phyloP scores from a whole-genome alignment of 345 rosid species.

The Rhizophora mangle region DNA sequence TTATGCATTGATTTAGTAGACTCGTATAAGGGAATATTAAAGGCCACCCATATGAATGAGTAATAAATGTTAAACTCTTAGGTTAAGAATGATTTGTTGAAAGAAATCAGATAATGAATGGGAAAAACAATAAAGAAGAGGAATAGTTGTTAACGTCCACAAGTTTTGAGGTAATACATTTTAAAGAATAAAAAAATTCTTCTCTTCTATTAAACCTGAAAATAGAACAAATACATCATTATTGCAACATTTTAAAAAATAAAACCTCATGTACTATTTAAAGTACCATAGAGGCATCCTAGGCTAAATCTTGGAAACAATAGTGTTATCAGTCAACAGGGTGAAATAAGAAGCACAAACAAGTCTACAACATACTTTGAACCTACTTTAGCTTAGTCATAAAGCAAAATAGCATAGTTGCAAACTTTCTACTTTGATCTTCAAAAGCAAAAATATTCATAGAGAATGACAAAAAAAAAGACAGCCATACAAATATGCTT shows the following conservation, averaged over 20 bases:
- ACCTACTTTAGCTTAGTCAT: too few species aligned
- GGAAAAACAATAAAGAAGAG: constrained; percentile 12
- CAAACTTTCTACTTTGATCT: background rate
- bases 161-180: constrained; percentile 62
- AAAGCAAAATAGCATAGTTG: too few species aligned
- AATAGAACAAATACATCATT: background rate
- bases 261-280: background rate
- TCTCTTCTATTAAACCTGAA: constrained; percentile 71
- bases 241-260: background rate
- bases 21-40: too few species aligned
- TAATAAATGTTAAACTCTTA: background rate
- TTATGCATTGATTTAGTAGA: background rate
- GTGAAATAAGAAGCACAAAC: too few species aligned
- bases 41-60: background rate
- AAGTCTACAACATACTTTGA: too few species aligned
- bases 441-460: background rate
- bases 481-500: background rate
- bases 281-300: too few species aligned
- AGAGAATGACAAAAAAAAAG: background rate
- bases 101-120: constrained; percentile 3
- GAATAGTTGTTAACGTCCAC: constrained; percentile 42
- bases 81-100: too few species aligned
- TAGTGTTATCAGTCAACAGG: too few species aligned
- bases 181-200: constrained; percentile 63
- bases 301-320: too few species aligned